Evolutionary conservation across 2,329 filamentous ascomycete genomes (phyloP), one percentile per base, ranked within the genome.

Genomic region (Arthrobotrys pseudoclavata): DNA sequence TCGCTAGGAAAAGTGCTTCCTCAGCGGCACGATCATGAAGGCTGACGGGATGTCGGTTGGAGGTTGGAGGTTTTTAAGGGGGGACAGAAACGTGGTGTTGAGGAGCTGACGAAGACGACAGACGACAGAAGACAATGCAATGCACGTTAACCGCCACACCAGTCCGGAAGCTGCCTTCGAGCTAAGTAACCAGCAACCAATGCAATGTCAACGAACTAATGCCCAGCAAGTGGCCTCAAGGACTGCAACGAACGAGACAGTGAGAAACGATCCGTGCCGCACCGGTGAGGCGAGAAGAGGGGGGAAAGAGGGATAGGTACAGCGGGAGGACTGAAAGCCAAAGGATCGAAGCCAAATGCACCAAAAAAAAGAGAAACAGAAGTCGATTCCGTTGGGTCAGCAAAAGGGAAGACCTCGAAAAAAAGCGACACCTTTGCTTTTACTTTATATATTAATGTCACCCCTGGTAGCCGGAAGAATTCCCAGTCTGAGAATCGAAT

Each of bases 1-100:
- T 76, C 74, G 67, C 67, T 77, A 77, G 74, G 74, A 77, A 77
- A 71, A 76, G 50, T 34, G 48, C 66, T 61, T 77, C 48, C 60
- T 52, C 67, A 50, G 42, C 34, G 67, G 34, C 53, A 50, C 74
- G 70, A 68, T 61, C 74, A 77, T 77, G 64, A 70, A 77, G 61
- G 74, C 67, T 71, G 71, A 57, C 15, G 18, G 52, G 55, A 64
- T 63, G 37, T 71, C 53, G 67, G 69, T 62, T 62, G 53, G 60
- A 9, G 34, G 34, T 63, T 40, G 68, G 52, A 63, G 31, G 31
- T 62, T 40, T 57, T 63, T 63, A 55, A 53, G 47, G 31, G 53
- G 62, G 66, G 40, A 29, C 18, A n/a, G 37, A 53, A 71, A 63
- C 24, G 48, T 52, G 48, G 42, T 40, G 60, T 66, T 64, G 69